These are phyloP conservation scores for Calonectria henricotiae DNA, from an alignment of 2,329 filamentous ascomycete genomes.

Conservation along the genomic window DNA sequence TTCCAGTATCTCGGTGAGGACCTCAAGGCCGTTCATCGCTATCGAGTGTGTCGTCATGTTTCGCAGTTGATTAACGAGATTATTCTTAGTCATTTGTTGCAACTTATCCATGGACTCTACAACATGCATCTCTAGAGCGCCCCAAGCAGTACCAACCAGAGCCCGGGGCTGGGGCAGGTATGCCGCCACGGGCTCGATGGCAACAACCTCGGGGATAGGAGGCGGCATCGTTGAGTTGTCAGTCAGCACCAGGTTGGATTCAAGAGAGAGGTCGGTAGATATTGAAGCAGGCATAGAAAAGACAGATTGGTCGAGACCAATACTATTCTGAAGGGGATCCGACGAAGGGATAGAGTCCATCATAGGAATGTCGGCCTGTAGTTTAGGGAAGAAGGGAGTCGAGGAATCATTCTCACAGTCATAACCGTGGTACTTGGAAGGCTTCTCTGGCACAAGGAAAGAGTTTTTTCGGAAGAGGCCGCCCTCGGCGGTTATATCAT, in stretches of 20 bases:
- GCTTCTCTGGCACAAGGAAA: constrained; percentile 46
- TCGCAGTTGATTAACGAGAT: constrained; percentile 62
- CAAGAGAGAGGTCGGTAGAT: constrained; percentile 56
- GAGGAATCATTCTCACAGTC: constrained; percentile 54
- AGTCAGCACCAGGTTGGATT: constrained; percentile 59
- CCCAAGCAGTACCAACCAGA: constrained; percentile 64
- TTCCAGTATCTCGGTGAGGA: constrained; percentile 61
- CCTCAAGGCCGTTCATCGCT: constrained; percentile 61
- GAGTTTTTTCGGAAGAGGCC: constrained; percentile 52
- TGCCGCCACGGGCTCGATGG: constrained; percentile 48
- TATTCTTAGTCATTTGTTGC: constrained; percentile 59
- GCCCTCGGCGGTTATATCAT: constrained; percentile 58
- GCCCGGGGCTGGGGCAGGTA: constrained; percentile 51
- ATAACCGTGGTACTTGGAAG: constrained; percentile 47
- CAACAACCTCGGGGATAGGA: constrained; percentile 37
- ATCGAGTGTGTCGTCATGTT: constrained; percentile 60
- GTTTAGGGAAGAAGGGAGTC: constrained; percentile 59
- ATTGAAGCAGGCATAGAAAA: constrained; percentile 58
- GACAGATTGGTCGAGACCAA: constrained; percentile 57
- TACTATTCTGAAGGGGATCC: constrained; percentile 50
- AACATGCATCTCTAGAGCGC: constrained; percentile 65
- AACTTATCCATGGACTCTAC: constrained; percentile 64
- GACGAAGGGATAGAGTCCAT: constrained; percentile 53
- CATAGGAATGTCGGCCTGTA: constrained; percentile 63
- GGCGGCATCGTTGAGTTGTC: constrained; percentile 51